A percentile compares a stretch with the other conserved stretches of the same genome.
Evolutionary conservation across 345 rosid genomes (phyloP).

Genomic region (Firmiana major): DNA sequence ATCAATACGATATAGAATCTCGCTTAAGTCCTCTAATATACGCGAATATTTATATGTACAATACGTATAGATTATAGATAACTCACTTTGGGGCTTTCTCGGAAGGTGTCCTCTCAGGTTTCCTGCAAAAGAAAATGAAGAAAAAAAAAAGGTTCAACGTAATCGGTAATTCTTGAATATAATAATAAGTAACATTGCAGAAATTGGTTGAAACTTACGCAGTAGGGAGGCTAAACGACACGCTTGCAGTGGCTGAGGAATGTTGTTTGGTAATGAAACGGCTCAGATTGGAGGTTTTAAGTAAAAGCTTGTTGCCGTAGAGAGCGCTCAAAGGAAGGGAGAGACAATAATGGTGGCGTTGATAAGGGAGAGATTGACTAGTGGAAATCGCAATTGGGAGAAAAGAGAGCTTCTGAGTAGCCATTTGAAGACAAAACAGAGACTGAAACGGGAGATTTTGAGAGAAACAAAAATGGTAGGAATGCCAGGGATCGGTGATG

Average conservation of each 20-base stretch:
- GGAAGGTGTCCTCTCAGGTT: too few species aligned
- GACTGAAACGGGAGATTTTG: not conserved
- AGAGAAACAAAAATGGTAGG: not conserved
- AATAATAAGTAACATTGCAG: too few species aligned
- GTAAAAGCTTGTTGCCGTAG: conserved; percentile 42
- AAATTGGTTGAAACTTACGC: conserved; percentile 28
- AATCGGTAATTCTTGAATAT: too few species aligned
- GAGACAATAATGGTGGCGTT: conserved; percentile 11
- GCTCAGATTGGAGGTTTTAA: conserved; percentile 26
- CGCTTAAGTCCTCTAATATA: too few species aligned
- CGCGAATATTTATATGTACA: too few species aligned
- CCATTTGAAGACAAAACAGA: conserved; percentile 28
- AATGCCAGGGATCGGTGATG: too few species aligned
- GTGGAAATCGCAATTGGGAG: conserved; percentile 34
- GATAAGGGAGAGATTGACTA: conserved; percentile 23
- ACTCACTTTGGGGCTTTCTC: too few species aligned
- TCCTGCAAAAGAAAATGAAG: too few species aligned
- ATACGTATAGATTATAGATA: too few species aligned
- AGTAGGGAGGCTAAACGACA: conserved; percentile 64
- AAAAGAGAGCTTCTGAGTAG: conserved; percentile 45
- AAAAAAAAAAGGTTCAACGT: too few species aligned
- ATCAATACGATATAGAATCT: too few species aligned
- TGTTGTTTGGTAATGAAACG: conserved; percentile 28
- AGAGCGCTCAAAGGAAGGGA: conserved; percentile 35
- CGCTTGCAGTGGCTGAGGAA: conserved; percentile 37